phyloP scores from a whole-genome alignment of 208 protist species.

The Leishmania gerbilli region DNA sequence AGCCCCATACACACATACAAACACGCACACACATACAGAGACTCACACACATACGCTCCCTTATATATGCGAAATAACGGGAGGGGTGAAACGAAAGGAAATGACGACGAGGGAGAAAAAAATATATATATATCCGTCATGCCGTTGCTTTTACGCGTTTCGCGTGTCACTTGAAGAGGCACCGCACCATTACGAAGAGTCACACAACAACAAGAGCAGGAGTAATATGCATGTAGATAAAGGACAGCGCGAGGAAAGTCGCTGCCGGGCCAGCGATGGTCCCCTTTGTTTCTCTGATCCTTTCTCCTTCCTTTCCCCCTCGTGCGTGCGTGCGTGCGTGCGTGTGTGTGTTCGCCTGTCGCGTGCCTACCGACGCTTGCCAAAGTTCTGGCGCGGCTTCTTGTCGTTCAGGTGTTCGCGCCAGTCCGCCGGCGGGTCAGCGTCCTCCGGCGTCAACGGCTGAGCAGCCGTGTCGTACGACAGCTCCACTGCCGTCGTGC shows the following conservation, averaged over 20 bases:
- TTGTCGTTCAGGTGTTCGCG: constrained; percentile 61
- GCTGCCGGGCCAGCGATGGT: neutral
- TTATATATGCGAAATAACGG: neutral
- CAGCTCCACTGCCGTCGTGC: constrained; percentile 63
- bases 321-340: neutral
- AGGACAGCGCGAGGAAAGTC: neutral
- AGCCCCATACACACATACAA: neutral
- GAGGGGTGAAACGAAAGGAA: neutral
- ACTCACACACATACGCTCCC: neutral
- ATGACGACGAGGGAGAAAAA: neutral
- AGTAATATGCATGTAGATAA: neutral
- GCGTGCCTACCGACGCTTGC: constrained; percentile 34
- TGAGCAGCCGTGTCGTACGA: constrained; percentile 76
- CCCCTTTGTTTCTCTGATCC: neutral
- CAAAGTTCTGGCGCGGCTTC: constrained; percentile 37
- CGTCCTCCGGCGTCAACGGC: constrained; percentile 72
- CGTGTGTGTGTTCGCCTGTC: neutral
- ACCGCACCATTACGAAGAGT: neutral
- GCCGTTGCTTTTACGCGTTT: neutral
- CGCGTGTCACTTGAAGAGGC: neutral
- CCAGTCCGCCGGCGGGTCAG: constrained; percentile 84
- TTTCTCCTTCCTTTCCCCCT: neutral
- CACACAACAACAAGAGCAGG: neutral
- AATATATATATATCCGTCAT: neutral
- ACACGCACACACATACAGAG: neutral